phyloP scores from a whole-genome alignment of 148 eudicot species.

The Rhododendron molle region DNA sequence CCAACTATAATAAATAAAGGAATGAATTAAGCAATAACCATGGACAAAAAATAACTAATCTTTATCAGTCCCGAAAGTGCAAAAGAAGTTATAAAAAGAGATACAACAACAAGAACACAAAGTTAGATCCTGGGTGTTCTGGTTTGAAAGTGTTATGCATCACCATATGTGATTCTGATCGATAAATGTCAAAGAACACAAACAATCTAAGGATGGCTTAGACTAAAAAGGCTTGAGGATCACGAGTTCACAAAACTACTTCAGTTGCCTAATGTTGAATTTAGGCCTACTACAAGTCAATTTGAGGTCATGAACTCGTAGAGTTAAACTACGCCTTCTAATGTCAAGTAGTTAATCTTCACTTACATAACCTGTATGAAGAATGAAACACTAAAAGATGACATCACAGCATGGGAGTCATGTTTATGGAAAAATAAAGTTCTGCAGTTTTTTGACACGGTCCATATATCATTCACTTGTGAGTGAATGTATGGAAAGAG shows the following conservation, averaged over 20 bases:
- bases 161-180: not conserved
- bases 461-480: not conserved
- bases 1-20: not conserved
- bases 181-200: not conserved
- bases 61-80: not conserved
- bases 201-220: not conserved
- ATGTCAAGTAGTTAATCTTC: not conserved
- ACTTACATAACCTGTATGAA: not conserved
- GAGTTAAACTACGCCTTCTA: not conserved
- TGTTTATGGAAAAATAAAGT: no score
- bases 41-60: not conserved
- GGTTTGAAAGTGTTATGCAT: not conserved
- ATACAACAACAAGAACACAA: not conserved
- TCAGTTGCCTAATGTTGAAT: not conserved
- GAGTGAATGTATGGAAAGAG: not conserved
- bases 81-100: not conserved
- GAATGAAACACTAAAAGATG: slow-evolving; percentile 1
- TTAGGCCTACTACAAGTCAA: not conserved
- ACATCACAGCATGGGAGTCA: not conserved
- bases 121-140: not conserved
- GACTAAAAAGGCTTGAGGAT: slow-evolving; percentile 4
- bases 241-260: not conserved
- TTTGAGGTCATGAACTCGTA: not conserved
- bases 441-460: not conserved
- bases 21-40: not conserved